These are phyloP conservation scores for Tripterygium wilfordii DNA, from an alignment of 177 flowering plant genomes.

Conservation along the genomic window DNA sequence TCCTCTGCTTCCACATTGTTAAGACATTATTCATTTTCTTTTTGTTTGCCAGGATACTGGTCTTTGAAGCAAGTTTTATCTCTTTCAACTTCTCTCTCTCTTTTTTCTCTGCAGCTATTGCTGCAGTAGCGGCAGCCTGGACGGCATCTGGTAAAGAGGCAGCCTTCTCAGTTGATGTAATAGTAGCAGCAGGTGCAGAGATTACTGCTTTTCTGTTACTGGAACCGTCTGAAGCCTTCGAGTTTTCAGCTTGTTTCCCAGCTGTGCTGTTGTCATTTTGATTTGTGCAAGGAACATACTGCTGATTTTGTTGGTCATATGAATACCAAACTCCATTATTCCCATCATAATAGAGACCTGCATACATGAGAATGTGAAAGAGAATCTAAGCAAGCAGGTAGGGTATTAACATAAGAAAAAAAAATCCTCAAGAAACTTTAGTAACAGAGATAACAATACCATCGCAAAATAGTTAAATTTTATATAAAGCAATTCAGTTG, in stretches of 20 bases:
- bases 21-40: conserved; percentile 95
- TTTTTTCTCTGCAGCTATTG: conserved; percentile 94
- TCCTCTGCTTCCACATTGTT: conserved; percentile 98
- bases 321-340: conserved; percentile 90
- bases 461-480: too few species aligned
- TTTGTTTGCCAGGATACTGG: conserved; percentile 89
- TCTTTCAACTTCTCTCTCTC: conserved; percentile 91
- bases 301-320: conserved; percentile 82
- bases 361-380: neutral
- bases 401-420: neutral
- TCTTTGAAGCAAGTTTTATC: conserved; percentile 86
- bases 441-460: too few species aligned
- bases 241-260: conserved; percentile 43
- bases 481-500: too few species aligned
- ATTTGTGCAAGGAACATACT: conserved; percentile 77
- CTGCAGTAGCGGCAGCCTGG: conserved; percentile 97
- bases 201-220: conserved; percentile 69
- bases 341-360: conserved; percentile 97
- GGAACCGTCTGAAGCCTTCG: conserved; percentile 55
- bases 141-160: conserved; percentile 92
- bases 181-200: conserved; percentile 94
- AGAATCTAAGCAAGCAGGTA: neutral
- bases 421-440: too few species aligned
- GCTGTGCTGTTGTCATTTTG: conserved; percentile 54
- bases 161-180: conserved; percentile 57